A percentile compares a stretch with the other conserved stretches of the same genome.
These are phyloP conservation scores for Penicillium maclennaniae DNA, from an alignment of 495 filamentous ascomycete species.

Conservation along the genomic window DNA sequence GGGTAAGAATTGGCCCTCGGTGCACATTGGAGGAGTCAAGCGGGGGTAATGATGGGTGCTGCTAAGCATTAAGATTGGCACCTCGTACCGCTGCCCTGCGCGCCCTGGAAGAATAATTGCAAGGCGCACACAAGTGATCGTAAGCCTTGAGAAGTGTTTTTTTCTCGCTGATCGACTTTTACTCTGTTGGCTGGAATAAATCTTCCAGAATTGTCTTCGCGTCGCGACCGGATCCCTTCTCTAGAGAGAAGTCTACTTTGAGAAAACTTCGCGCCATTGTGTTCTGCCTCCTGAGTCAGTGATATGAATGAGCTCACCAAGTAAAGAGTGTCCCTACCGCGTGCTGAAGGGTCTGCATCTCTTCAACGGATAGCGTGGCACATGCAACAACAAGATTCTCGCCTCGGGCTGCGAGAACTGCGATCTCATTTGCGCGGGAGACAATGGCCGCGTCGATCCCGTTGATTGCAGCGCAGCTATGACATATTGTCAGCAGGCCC, in stretches of 20 bases:
- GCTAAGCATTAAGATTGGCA: constrained; percentile 13
- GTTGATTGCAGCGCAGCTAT: constrained; percentile 75
- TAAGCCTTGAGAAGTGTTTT: background rate
- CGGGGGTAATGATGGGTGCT: background rate
- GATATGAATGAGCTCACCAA: background rate
- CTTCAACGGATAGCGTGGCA: constrained; percentile 55
- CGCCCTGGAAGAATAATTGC: constrained; percentile 3
- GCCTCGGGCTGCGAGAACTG: constrained; percentile 62
- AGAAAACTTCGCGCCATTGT: constrained; percentile 35
- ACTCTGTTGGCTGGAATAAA: constrained; percentile 17
- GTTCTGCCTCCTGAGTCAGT: constrained; percentile 13
- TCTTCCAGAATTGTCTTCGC: constrained; percentile 19
- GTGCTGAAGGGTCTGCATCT: constrained; percentile 57
- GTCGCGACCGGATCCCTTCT: background rate
- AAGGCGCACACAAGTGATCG: constrained; percentile 1
- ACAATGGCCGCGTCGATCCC: constrained; percentile 72
- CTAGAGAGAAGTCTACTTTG: constrained; percentile 21
- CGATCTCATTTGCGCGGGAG: constrained; percentile 71
- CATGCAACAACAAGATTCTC: constrained; percentile 74
- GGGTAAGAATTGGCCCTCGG: background rate
- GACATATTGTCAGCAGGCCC: background rate
- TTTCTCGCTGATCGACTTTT: background rate
- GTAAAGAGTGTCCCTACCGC: constrained; percentile 44
- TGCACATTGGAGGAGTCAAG: background rate
- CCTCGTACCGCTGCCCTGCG: background rate